A percentile compares a stretch with the other conserved stretches of the same genome.
These are phyloP conservation scores for Penicillium paneum DNA, from an alignment of 2,329 filamentous ascomycete genomes.

Conservation along the genomic window DNA sequence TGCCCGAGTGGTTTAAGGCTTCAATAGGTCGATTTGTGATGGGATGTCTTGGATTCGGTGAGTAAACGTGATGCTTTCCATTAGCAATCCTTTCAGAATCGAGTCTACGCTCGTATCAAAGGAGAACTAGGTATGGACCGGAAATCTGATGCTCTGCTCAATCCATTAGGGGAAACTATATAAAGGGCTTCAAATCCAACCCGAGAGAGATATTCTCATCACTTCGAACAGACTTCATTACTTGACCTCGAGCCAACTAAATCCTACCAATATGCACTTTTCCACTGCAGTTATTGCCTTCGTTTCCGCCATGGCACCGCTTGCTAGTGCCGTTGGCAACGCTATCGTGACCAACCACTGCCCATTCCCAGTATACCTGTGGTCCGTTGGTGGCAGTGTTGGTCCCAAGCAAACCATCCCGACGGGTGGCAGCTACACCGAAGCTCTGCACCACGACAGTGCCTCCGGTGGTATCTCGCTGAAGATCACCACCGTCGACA, in stretches of 20 bases:
- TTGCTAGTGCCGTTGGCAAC: conserved; percentile 35
- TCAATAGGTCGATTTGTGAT: not conserved
- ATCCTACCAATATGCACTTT: conserved; percentile 30
- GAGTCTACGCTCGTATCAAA: not conserved
- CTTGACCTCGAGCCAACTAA: conserved; percentile 5
- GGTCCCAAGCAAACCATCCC: conserved; percentile 31
- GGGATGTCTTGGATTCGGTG: conserved; percentile 7
- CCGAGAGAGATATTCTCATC: not conserved
- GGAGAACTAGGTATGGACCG: not conserved
- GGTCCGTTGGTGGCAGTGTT: conserved; percentile 36
- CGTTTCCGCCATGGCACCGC: conserved; percentile 32
- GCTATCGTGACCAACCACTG: conserved; percentile 43
- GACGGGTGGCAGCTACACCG: conserved; percentile 34
- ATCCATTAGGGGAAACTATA: conserved; percentile 4
- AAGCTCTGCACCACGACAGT: conserved; percentile 36
- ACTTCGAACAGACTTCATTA: not conserved
- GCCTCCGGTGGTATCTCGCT: conserved; percentile 43
- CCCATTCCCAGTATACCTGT: conserved; percentile 36
- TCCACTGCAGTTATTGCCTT: conserved; percentile 28
- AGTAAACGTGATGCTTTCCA: not conserved
- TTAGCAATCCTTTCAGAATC: not conserved
- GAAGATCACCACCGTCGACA: conserved; percentile 39
- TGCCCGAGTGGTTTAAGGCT: not conserved
- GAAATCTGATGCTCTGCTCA: not conserved
- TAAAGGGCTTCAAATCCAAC: not conserved